Evolutionary conservation across 345 rosid genomes (phyloP).

Genomic region (Citrus sp.): DNA sequence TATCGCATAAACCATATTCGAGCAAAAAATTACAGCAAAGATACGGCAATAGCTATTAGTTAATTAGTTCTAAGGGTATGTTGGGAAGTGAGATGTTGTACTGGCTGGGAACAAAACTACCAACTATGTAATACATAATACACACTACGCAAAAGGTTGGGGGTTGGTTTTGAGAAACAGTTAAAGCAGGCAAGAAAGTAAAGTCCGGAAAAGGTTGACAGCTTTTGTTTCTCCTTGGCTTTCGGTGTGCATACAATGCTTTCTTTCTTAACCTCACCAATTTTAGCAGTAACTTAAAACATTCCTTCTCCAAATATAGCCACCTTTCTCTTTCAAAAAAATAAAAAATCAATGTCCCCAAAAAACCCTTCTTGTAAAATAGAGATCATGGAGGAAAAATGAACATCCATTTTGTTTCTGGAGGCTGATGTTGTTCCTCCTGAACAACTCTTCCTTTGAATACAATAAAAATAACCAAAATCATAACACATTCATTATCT

Average conservation of each 20-base stretch:
- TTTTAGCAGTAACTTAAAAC: slow-evolving; percentile 23
- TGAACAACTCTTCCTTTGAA: slow-evolving; percentile 7
- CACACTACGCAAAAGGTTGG: no score
- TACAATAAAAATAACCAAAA: neutral
- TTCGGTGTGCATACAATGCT: slow-evolving; percentile 15
- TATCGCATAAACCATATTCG: no score
- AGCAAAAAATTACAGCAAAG: no score
- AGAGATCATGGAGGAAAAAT: neutral
- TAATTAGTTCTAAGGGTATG: no score
- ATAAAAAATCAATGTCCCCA: neutral
- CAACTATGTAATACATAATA: no score
- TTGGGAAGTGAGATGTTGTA: no score
- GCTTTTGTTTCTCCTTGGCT: slow-evolving; percentile 33
- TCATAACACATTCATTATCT: slow-evolving; percentile 15
- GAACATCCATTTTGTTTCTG: neutral
- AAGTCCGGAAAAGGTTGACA: slow-evolving; percentile 22
- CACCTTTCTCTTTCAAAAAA: neutral
- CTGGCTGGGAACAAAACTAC: no score
- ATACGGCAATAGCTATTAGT: no score
- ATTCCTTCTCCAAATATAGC: slow-evolving; percentile 37
- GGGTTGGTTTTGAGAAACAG: neutral
- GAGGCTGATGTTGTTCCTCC: slow-evolving; percentile 3
- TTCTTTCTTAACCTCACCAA: slow-evolving; percentile 9
- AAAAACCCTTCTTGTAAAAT: neutral
- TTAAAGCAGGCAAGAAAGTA: slow-evolving; percentile 2